These are phyloP conservation scores for Colletotrichum sp. DNA, from an alignment of 2,329 filamentous ascomycete species.

Conservation along the genomic window DNA sequence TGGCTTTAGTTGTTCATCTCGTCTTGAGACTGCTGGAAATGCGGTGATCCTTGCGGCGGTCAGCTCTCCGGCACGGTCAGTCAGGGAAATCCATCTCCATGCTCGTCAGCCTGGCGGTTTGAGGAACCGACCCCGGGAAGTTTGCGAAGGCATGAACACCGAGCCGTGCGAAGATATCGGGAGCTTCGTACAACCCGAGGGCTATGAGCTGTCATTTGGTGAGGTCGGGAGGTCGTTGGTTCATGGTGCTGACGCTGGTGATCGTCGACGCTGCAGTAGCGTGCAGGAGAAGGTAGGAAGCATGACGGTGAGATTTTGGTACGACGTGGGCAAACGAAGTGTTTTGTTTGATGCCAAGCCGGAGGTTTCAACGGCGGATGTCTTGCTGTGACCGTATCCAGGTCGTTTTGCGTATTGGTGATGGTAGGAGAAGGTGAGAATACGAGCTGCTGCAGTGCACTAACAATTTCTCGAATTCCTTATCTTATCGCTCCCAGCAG, in stretches of 20 bases:
- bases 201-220: neutral
- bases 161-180: neutral
- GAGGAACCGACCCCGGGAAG: neutral
- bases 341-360: neutral
- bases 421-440: neutral
- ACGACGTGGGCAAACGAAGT: neutral
- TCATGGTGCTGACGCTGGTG: neutral
- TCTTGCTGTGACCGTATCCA: neutral
- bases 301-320: neutral
- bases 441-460: neutral
- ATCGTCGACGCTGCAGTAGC: neutral
- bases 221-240: neutral
- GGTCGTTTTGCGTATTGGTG: neutral
- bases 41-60: neutral
- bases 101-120: neutral
- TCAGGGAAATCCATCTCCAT: neutral
- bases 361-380: neutral
- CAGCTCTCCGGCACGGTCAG: neutral
- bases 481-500: neutral
- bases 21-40: neutral
- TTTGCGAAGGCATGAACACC: neutral
- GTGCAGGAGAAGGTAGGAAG: neutral
- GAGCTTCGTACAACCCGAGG: neutral
- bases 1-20: neutral
- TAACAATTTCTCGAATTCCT: neutral